Evolutionary conservation across 1,139 yeast species (phyloP), one percentile per base, ranked within the genome.

Genomic region (Yamadazyma diospyri): DNA sequence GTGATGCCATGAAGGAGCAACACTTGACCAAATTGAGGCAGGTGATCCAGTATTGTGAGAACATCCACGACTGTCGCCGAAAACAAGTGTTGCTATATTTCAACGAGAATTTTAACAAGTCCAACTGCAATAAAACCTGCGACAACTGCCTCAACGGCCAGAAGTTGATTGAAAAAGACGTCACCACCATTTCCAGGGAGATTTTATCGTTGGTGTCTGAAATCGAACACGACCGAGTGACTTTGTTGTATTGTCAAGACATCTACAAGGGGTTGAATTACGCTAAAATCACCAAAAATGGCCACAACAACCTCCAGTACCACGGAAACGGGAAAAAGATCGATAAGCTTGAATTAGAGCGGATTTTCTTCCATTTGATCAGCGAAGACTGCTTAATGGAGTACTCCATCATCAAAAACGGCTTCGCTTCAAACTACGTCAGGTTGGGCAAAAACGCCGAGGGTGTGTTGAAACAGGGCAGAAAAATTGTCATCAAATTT

Each of bases 11-110:
- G 27, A 81, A 80, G 42, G 94, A 85, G 40, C 84, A 81, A 42
- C 96, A 92, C 56, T 59, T 80, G 41, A 75, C 78, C 21, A 84
- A 87, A 53, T 63, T 92, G 42, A 72, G 86, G 36, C 89, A 86
- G 45, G 97, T 92, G 18, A 77, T 85, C 40, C 92, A 85, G 50
- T 94, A 88, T 52, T 92, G 98, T 60, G 96, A 89, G 42, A 92
- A 92, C 57, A 72, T 74, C 5, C 79, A 88, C 5, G 97, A 89
- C 56, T 92, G 99, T 54, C 74, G 98, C 39, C 70, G 98, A 40
- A 76, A 80, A 50, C 89, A 88, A 46, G 95, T 92, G 4, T 63
- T 92, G 34, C 92, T 85, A 34, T 92, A 89, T 53, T 92, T 92
- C 60, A 85, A 85, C 53, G 99, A 92, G 51, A 64, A 64, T 6